These are phyloP conservation scores for Calendula officinalis DNA, from an alignment of 129 eudicot species.

Conservation along the genomic window DNA sequence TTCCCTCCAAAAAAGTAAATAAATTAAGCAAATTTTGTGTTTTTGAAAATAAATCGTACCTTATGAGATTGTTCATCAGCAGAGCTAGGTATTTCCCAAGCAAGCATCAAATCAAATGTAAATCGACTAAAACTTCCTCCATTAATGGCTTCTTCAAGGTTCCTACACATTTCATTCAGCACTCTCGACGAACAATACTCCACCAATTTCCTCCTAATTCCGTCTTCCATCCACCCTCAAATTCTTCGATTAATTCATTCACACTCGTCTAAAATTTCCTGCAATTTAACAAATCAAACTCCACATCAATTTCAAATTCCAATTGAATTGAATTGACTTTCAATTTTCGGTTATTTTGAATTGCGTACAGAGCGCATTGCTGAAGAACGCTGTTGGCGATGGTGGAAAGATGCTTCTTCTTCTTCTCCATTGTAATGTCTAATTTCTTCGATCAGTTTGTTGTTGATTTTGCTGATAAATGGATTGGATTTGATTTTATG, in stretches of 20 bases:
- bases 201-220: conserved; percentile 54
- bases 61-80: conserved; percentile 44
- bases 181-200: conserved; percentile 70
- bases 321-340: neutral
- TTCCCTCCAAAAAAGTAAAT: too few species aligned
- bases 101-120: conserved; percentile 92
- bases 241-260: conserved; percentile 54
- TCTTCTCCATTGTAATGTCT: conserved; percentile 27
- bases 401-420: conserved; percentile 48
- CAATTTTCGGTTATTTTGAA: neutral
- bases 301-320: neutral
- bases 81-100: conserved; percentile 78
- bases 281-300: neutral
- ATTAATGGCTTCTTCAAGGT: conserved; percentile 41
- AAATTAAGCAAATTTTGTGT: too few species aligned
- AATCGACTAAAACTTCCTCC: conserved; percentile 69
- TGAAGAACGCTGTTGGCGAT: conserved; percentile 49
- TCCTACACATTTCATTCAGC: conserved; percentile 44
- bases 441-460: neutral
- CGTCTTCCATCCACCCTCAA: conserved; percentile 53
- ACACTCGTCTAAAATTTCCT: conserved; percentile 57
- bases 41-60: conserved; percentile 21
- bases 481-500: neutral
- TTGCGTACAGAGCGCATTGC: conserved; percentile 51
- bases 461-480: neutral